phyloP scores from a whole-genome alignment of 768 basidiomycete species.

The Cystobasidium onofrii region DNA sequence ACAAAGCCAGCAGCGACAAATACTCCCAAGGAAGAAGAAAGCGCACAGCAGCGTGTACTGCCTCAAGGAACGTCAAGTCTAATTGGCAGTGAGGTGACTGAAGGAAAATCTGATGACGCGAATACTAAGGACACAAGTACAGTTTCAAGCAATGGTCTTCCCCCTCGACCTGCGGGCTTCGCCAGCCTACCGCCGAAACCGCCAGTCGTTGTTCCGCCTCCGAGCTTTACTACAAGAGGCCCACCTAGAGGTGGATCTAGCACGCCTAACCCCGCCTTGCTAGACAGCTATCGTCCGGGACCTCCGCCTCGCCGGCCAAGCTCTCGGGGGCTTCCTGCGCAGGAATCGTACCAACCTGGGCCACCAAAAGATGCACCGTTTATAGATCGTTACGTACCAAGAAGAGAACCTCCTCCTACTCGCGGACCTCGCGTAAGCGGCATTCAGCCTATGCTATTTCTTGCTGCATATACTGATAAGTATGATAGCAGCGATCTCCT shows the following conservation, averaged over 20 bases:
- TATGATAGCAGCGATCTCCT: neutral
- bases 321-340: neutral
- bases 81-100: neutral
- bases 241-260: neutral
- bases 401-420: neutral
- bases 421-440: neutral
- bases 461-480: neutral
- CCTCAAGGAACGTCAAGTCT: neutral
- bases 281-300: slow-evolving; percentile 7
- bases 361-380: neutral
- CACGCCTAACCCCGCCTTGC: neutral
- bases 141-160: neutral
- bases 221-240: neutral
- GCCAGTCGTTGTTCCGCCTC: neutral
- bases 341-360: neutral
- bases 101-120: neutral
- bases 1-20: too few relatives aligned
- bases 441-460: neutral
- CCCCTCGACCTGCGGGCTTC: neutral
- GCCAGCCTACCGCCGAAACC: neutral
- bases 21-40: too few relatives aligned
- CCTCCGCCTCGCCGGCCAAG: neutral
- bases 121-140: neutral
- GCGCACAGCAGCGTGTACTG: too few relatives aligned
- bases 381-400: neutral